These are phyloP conservation scores for Ascochyta lentis DNA, from an alignment of 2,329 filamentous ascomycete genomes.

Conservation along the genomic window DNA sequence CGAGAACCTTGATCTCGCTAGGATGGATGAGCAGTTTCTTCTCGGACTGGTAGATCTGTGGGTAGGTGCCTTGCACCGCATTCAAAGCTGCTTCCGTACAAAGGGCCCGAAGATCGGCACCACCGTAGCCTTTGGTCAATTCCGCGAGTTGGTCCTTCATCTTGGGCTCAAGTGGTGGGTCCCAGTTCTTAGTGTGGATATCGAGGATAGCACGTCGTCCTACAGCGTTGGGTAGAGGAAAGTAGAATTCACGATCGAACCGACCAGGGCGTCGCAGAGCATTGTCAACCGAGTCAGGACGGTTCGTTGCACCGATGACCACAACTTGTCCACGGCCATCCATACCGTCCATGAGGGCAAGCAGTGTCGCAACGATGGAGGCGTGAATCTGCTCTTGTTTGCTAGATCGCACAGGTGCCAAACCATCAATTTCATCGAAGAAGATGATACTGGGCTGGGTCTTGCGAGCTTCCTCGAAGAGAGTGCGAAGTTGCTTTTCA, in stretches of 20 bases:
- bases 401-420: constrained; percentile 93
- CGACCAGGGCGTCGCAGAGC: constrained; percentile 92
- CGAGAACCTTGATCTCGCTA: constrained; percentile 80
- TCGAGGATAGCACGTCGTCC: constrained; percentile 87
- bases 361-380: constrained; percentile 72
- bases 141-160: constrained; percentile 88
- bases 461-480: constrained; percentile 95
- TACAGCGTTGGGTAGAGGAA: constrained; percentile 83
- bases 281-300: constrained; percentile 94
- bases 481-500: constrained; percentile 87
- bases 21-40: constrained; percentile 91
- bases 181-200: constrained; percentile 96
- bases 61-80: constrained; percentile 92
- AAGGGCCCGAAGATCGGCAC: constrained; percentile 90
- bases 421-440: constrained; percentile 97
- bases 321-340: constrained; percentile 78
- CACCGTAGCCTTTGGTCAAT: constrained; percentile 93
- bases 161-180: constrained; percentile 71
- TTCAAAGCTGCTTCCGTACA: constrained; percentile 97
- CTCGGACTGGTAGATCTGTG: constrained; percentile 91
- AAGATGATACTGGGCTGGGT: constrained; percentile 99
- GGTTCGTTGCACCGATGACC: constrained; percentile 97
- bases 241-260: constrained; percentile 98
- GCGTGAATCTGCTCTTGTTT: constrained; percentile 99
- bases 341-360: constrained; percentile 59